Conservation (phyloP, 257 asterid genomes). For the Cordia subcordata region DNA sequence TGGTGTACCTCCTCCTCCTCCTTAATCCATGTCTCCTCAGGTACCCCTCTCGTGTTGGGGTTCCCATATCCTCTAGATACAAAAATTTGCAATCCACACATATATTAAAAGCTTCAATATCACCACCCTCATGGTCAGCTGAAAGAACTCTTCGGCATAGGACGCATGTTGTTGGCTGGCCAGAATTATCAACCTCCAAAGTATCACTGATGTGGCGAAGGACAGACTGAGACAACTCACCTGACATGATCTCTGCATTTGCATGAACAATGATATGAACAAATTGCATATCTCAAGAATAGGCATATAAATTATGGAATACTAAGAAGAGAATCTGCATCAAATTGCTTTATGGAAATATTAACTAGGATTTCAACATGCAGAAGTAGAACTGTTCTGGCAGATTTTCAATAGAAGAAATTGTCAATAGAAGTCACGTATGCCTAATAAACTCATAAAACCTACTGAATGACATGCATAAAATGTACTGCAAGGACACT, state of each 20-base stretch:
- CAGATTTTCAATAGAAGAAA: not conserved
- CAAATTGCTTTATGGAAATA: not conserved
- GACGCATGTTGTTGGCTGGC: constrained; percentile 37
- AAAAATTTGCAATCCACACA: constrained; percentile 83
- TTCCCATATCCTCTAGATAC: constrained; percentile 61
- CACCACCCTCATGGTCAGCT: constrained; percentile 36
- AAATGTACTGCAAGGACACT: no score
- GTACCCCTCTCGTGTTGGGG: constrained; percentile 44
- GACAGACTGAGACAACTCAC: constrained; percentile 32
- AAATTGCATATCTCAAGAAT: not conserved
- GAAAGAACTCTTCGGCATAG: constrained; percentile 48
- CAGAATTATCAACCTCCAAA: constrained; percentile 20
- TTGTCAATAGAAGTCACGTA: no score
- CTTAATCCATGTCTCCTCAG: constrained; percentile 30
- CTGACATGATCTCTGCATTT: constrained; percentile 21
- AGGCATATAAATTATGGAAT: not conserved
- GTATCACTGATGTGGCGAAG: constrained; percentile 17
- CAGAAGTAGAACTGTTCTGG: not conserved
- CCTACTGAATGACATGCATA: not conserved
- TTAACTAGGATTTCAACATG: not conserved
- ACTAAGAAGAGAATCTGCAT: not conserved
- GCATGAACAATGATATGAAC: constrained; percentile 13
- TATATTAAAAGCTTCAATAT: constrained; percentile 39
- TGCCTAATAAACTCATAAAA: not conserved
- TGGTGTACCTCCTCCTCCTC: constrained; percentile 37